Conservation (phyloP, 306 rosid genomes). For the Biancaea sappan region DNA sequence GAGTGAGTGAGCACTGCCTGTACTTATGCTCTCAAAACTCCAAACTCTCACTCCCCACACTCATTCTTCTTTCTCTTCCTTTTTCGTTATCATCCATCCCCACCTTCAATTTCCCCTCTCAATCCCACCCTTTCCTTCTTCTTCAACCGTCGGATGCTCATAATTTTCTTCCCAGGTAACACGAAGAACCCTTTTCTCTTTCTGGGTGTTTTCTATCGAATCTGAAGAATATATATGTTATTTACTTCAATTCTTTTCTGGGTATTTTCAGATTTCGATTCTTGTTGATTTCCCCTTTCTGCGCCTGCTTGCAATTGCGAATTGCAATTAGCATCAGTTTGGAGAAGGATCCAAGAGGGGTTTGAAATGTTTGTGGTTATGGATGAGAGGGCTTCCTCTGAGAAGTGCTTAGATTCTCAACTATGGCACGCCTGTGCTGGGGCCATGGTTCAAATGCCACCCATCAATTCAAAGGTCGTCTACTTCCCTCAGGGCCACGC, state of each 20-base stretch:
- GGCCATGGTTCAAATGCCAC: slow-evolving; percentile 94
- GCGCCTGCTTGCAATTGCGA: slow-evolving; percentile 6
- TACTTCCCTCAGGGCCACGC: slow-evolving; percentile 98
- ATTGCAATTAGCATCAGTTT: background rate
- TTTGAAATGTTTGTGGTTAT: slow-evolving; percentile 48
- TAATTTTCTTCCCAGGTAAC: background rate
- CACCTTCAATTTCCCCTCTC: slow-evolving; percentile 1
- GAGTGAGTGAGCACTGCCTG: slow-evolving; percentile 29
- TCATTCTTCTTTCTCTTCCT: background rate
- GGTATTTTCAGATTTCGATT: background rate
- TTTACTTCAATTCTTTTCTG: slow-evolving; percentile 21
- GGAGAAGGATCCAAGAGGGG: background rate
- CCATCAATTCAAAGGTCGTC: slow-evolving; percentile 72
- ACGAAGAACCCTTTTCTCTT: background rate
- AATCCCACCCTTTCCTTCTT: slow-evolving; percentile 6
- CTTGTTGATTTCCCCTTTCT: background rate
- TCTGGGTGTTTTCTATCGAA: background rate
- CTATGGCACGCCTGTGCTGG: slow-evolving; percentile 98
- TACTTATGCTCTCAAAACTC: slow-evolving; percentile 32
- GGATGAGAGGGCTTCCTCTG: slow-evolving; percentile 60
- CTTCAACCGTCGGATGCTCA: background rate
- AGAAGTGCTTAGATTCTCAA: slow-evolving; percentile 77
- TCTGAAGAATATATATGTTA: background rate
- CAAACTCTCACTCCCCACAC: slow-evolving; percentile 21
- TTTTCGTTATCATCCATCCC: slow-evolving; percentile 1